Conservation (phyloP, 2,329 filamentous ascomycete species). For the Fusarium secorum region DNA sequence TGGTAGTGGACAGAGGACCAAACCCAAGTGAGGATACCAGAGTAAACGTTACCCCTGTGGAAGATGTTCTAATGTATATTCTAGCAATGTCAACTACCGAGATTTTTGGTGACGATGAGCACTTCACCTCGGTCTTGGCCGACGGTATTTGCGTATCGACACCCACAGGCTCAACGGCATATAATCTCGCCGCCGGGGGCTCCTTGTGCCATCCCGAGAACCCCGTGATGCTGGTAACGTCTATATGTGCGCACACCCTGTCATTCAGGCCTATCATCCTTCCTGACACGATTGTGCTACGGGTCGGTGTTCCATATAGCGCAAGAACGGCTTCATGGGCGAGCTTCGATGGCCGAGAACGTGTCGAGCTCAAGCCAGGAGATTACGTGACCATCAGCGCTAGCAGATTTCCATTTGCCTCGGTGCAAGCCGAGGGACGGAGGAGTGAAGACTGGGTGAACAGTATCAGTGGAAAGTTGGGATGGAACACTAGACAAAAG, state of each 20-base stretch:
- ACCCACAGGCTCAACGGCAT: constrained; percentile 92
- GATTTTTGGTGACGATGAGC: constrained; percentile 92
- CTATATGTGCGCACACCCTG: constrained; percentile 93
- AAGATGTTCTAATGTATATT: constrained; percentile 10
- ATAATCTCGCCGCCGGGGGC: constrained; percentile 94
- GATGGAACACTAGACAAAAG: constrained; percentile 82
- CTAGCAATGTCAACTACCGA: constrained; percentile 89
- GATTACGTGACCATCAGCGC: constrained; percentile 88
- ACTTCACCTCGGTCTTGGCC: constrained; percentile 92
- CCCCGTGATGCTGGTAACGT: constrained; percentile 91
- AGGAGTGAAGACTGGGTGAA: constrained; percentile 83
- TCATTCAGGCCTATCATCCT: constrained; percentile 97
- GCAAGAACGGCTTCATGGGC: constrained; percentile 91
- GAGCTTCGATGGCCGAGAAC: constrained; percentile 95
- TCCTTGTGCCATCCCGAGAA: constrained; percentile 96
- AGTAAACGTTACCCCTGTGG: background rate
- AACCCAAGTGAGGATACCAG: constrained; percentile 75
- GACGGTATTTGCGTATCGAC: constrained; percentile 95
- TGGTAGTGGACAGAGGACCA: constrained; percentile 94
- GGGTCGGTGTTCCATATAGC: constrained; percentile 93
- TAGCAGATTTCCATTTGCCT: constrained; percentile 81
- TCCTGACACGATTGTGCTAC: constrained; percentile 92
- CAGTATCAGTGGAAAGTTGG: constrained; percentile 78
- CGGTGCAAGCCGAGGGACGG: constrained; percentile 73
- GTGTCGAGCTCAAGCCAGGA: constrained; percentile 78